A percentile compares a stretch with the other conserved stretches of the same genome.
These are phyloP conservation scores for Drechslerella stenobrocha DNA, from an alignment of 2,329 filamentous ascomycete genomes.

Conservation along the genomic window DNA sequence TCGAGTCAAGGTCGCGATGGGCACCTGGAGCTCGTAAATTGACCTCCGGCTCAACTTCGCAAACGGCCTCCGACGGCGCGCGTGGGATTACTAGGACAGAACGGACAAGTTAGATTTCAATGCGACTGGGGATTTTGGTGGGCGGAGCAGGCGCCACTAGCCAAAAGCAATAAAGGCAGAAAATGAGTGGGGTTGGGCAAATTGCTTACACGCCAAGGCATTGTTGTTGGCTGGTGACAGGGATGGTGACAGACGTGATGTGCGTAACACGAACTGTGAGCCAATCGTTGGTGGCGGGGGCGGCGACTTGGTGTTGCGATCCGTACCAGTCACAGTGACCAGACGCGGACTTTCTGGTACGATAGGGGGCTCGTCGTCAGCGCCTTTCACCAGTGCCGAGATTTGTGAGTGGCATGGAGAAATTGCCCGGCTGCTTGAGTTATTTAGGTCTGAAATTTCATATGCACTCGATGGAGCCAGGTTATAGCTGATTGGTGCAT, in stretches of 20 bases:
- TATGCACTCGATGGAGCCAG: slow-evolving; percentile 20
- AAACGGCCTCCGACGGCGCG: slow-evolving; percentile 37
- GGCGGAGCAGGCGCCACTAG: slow-evolving; percentile 12
- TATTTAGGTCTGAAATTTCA: slow-evolving; percentile 7
- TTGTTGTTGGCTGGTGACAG: slow-evolving; percentile 17
- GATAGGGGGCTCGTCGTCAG: slow-evolving; percentile 22
- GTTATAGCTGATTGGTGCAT: slow-evolving; percentile 29
- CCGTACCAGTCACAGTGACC: slow-evolving; percentile 27
- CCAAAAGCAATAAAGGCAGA: slow-evolving; percentile 16
- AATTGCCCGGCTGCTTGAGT: slow-evolving; percentile 34
- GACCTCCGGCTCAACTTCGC: slow-evolving; percentile 23
- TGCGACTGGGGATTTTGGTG: slow-evolving; percentile 7
- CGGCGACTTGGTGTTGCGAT: slow-evolving; percentile 1
- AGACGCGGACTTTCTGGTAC: background rate
- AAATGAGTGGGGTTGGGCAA: slow-evolving; percentile 33
- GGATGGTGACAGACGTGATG: slow-evolving; percentile 34
- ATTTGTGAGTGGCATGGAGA: slow-evolving; percentile 1
- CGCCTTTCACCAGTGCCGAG: slow-evolving; percentile 3
- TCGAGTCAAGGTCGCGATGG: slow-evolving; percentile 27
- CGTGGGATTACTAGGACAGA: slow-evolving; percentile 39
- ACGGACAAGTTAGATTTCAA: slow-evolving; percentile 23
- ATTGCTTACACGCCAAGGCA: slow-evolving; percentile 43
- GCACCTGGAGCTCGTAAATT: slow-evolving; percentile 24
- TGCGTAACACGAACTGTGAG: slow-evolving; percentile 14
- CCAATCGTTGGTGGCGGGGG: slow-evolving; percentile 8